Conservation (phyloP, 2,329 filamentous ascomycete genomes). For the Coniochaeta ligniaria region DNA sequence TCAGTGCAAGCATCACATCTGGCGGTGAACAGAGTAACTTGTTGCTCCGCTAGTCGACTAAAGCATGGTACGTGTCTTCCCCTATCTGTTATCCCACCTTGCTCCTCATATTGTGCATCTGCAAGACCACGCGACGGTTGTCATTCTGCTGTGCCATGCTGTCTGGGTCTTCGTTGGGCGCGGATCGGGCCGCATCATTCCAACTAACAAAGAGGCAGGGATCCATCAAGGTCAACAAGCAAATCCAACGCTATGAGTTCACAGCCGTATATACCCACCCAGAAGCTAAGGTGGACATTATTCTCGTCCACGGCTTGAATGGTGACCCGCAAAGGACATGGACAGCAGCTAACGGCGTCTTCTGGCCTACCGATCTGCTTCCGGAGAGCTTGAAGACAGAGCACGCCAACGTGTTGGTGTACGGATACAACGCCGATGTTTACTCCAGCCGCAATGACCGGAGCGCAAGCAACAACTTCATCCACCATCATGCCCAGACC, state of each 20-base stretch:
- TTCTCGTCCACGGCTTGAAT: conserved; percentile 66
- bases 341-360: conserved; percentile 47
- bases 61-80: not conserved
- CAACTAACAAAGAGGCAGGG: conserved; percentile 24
- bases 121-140: not conserved
- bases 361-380: conserved; percentile 64
- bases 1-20: not conserved
- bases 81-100: not conserved
- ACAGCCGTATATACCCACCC: conserved; percentile 53
- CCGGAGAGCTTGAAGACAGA: conserved; percentile 49
- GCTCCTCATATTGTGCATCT: not conserved
- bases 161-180: not conserved
- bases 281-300: conserved; percentile 54
- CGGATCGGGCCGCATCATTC: conserved; percentile 2
- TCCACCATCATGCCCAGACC: conserved; percentile 65
- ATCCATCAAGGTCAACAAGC: conserved; percentile 39
- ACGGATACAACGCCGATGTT: conserved; percentile 68
- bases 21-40: not conserved
- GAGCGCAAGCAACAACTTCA: conserved; percentile 56
- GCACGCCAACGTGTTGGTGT: conserved; percentile 60
- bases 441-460: conserved; percentile 39
- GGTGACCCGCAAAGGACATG: conserved; percentile 60
- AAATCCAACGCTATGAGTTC: conserved; percentile 48
- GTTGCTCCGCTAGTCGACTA: not conserved
- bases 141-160: not conserved